Base-by-base conservation (phyloP, 345 rosid genomes). In the Pistacia atlantica region DNA sequence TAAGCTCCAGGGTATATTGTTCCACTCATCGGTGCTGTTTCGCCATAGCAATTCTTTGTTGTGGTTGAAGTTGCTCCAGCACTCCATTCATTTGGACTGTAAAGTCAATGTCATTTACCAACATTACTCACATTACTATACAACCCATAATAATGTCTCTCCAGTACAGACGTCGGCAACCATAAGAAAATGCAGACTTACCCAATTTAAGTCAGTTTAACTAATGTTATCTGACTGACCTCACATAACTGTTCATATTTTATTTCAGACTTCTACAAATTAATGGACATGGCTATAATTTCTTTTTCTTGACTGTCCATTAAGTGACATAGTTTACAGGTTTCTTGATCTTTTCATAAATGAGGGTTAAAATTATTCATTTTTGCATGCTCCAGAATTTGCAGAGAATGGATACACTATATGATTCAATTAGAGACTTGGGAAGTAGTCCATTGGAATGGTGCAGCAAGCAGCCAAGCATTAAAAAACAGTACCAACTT, bases 41-140 rank as follows among this genome's bases (percentile, higher is more conserved):
- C 92, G 0, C 99, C 97, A 0, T 90, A 96, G 37, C 99, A 96
- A 76, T 87, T 93, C 73, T 86, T 91, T 6, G 80, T 77, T 7
- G 85, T 72, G 22, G 82, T 60, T 0, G 90, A 75, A 52, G 77
- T 68, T 9, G 84, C 77, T 67, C 90, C 89, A 0, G 86, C 73
- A 2, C 87, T 84, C 99, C 99, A 95, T 66, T 89, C 96, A 80
- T 71, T 89, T 13, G 97, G 97, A 78, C 99, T 93, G 88, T 61
- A 72, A 35, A 65, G 88, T 61, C 73, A 35, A 65, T 31, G 11
- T 5, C 69, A 55, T 48, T 16, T 37, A 73, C 25, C 63, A 75
- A 31, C 5, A 72, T 28, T 38, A 22, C 12, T 3, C 37, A 64
- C 51, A 48, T 25, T 8, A 20, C 58, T 45, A 16, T 14, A 45